Evolutionary conservation across 1,139 yeast genomes (phyloP).

Genomic region (Sugiyamaella castrensis): DNA sequence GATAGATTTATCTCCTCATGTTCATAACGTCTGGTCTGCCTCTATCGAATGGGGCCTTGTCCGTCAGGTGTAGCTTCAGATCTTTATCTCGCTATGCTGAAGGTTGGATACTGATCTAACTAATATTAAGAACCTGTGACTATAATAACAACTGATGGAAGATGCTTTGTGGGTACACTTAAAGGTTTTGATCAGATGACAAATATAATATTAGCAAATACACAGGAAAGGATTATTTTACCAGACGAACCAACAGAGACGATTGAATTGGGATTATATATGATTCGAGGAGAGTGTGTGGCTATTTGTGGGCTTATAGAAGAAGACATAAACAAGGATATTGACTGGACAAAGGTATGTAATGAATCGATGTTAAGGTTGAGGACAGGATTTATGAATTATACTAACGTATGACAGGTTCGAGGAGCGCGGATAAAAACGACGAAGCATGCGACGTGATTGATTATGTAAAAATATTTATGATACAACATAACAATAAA

Average conservation of each 20-base stretch:
- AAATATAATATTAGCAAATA: conserved; percentile 60
- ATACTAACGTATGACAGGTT: conserved; percentile 19
- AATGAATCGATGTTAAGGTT: background rate
- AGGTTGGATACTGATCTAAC: too few relatives aligned
- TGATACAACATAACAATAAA: background rate
- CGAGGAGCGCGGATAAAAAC: conserved; percentile 30
- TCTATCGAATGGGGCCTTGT: too few relatives aligned
- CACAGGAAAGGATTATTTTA: conserved; percentile 51
- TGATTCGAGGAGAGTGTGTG: conserved; percentile 80
- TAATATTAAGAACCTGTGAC: conserved; percentile 48
- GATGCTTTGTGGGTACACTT: conserved; percentile 56
- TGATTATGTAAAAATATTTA: too few relatives aligned
- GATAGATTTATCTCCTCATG: too few relatives aligned
- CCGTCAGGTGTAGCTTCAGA: conserved; percentile 1
- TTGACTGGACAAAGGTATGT: conserved; percentile 56
- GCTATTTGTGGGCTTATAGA: conserved; percentile 75
- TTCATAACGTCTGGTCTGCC: too few relatives aligned
- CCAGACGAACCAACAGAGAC: conserved; percentile 50
- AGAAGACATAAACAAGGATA: conserved; percentile 45
- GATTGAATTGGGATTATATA: conserved; percentile 58
- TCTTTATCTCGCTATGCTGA: too few relatives aligned
- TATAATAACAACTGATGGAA: conserved; percentile 80
- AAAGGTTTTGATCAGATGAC: conserved; percentile 83
- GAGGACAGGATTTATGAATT: background rate
- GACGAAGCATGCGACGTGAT: conserved; percentile 30